Conservation (phyloP, 2,329 filamentous ascomycete species). For the Metarhizium brunneum region DNA sequence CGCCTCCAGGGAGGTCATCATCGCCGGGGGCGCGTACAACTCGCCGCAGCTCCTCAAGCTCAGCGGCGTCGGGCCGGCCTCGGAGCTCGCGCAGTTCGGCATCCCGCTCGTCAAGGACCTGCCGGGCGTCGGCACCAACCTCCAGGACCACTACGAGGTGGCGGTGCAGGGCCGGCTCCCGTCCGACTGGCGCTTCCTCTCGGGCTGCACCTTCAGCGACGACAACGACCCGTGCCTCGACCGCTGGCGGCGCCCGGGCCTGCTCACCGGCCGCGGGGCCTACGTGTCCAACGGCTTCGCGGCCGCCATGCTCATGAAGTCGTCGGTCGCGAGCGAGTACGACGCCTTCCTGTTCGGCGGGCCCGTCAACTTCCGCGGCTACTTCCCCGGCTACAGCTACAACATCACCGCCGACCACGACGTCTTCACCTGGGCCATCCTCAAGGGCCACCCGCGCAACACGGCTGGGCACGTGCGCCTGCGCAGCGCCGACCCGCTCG, state of each 20-base stretch:
- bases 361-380: constrained; percentile 18
- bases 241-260: constrained; percentile 15
- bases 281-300: constrained; percentile 17
- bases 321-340: constrained; percentile 17
- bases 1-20: constrained; percentile 35
- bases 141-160: constrained; percentile 21
- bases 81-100: constrained; percentile 27
- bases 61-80: constrained; percentile 32
- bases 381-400: constrained; percentile 17
- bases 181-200: constrained; percentile 4
- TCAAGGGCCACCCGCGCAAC: constrained; percentile 57
- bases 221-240: constrained; percentile 25
- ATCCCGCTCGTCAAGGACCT: constrained; percentile 46
- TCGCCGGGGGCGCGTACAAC: constrained; percentile 37
- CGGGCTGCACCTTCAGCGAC: constrained; percentile 19
- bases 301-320: constrained; percentile 16
- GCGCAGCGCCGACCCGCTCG: constrained; percentile 50
- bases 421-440: constrained; percentile 25
- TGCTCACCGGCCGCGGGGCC: constrained; percentile 8
- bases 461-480: constrained; percentile 52
- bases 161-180: constrained; percentile 11
- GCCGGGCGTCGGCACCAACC: constrained; percentile 53
- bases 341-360: constrained; percentile 21
- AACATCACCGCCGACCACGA: constrained; percentile 17
- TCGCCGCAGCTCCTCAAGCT: constrained; percentile 37